These are phyloP conservation scores for Xylona heveae DNA, from an alignment of 495 filamentous ascomycete species.

Conservation along the genomic window DNA sequence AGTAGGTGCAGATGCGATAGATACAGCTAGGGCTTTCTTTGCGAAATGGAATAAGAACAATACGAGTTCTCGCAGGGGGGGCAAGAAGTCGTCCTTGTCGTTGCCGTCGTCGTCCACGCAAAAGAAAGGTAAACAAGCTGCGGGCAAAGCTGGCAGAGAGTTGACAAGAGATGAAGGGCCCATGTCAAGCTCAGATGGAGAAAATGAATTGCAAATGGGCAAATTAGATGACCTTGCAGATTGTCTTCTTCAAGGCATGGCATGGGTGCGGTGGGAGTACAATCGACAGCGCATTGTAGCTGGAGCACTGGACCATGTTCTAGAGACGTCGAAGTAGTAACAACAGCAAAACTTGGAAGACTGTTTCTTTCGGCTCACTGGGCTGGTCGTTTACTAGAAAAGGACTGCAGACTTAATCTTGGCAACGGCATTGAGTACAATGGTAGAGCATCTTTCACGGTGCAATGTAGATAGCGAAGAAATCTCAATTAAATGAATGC, in stretches of 20 bases:
- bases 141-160: no score
- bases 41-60: conserved; percentile 4
- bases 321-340: conserved; percentile 6
- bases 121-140: no score
- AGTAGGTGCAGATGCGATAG: conserved; percentile 5
- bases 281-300: conserved; percentile 30
- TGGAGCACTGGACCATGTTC: no score
- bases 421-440: no score
- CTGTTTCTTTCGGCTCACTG: no score
- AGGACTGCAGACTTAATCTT: no score
- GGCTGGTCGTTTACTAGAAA: no score
- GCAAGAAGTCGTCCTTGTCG: not conserved
- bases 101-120: not conserved
- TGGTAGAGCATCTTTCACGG: no score
- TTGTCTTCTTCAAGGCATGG: conserved; percentile 66
- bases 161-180: no score
- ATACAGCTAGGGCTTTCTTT: conserved; percentile 3
- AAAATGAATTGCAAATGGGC: conserved; percentile 16
- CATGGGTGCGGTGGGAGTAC: conserved; percentile 68
- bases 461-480: no score
- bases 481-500: no score
- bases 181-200: conserved; percentile 8
- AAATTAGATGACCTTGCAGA: conserved; percentile 90
- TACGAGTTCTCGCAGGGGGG: not conserved
- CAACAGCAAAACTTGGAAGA: conserved; percentile 9